Base-by-base conservation (phyloP, 2,329 filamentous ascomycete species). In the Penicillium glabrum region DNA sequence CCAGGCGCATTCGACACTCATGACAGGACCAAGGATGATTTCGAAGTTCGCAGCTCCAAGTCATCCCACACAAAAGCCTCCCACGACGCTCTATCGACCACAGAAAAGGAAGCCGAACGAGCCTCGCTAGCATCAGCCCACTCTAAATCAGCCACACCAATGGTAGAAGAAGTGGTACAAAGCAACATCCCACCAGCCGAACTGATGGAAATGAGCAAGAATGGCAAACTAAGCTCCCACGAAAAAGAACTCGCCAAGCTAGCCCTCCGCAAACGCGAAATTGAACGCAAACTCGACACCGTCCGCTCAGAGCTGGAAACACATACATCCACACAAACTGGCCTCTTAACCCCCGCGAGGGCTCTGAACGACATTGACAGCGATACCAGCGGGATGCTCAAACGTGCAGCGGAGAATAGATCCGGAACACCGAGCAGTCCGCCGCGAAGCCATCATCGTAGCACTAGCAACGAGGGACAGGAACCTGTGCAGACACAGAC, bases 181-280 rank as follows among this genome's bases (percentile, higher is more conserved):
- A 63, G 63, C 14, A 60, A 64, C 39, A 51, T 66, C 10, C 51
- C 68, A 1, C 57, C 66, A 1, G 54, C 59, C 3, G 69, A 73
- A 14, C 23, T 67, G 26, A 69, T 69, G 45, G 54, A 66, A 53
- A 62, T 60, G 37, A 67, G 62, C 47, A 67, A 69, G 37, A 70
- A 68, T 23, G 66, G 64, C 54, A 74, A 73, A 47, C 65, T 71
- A 31, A 68, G 63, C 1, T 69, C 70, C 44, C 70, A 77, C 39
- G 75, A 77, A 51, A 77, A 76, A 57, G 75, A 79, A n/a, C 66
- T 79, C 16, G 68, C 71, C 37, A 79, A 78, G 56, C 65, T 79
- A 5, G 68, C 73, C 2, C 67, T 75, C n/a, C 70, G 72, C 26
- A 77, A 77, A 64, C 70, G 69, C 44, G 68, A 73, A 41, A 59